phyloP scores from a whole-genome alignment of 2,329 filamentous ascomycete genomes.

The Verticillium albo-atrum region DNA sequence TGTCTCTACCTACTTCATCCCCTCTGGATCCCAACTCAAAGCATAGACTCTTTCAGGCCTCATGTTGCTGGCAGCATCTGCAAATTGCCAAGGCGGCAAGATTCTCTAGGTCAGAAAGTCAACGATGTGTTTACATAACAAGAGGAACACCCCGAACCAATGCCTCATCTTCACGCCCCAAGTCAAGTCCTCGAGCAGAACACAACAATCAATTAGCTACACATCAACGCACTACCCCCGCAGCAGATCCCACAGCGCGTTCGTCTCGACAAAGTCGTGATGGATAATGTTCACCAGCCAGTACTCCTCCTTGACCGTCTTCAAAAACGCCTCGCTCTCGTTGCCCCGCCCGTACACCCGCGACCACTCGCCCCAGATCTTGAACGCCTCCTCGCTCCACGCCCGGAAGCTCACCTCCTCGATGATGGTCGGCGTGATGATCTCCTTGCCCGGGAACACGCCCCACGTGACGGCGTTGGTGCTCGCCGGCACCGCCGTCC shows the following conservation, averaged over 20 bases:
- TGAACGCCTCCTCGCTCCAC: conserved; percentile 94
- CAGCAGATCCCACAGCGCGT: conserved; percentile 70
- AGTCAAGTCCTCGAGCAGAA: no score
- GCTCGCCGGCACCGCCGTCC: conserved; percentile 36
- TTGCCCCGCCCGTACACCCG: conserved; percentile 76
- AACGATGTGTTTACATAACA: no score
- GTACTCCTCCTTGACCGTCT: conserved; percentile 60
- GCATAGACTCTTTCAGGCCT: no score
- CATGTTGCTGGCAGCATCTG: no score
- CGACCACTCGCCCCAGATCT: conserved; percentile 93
- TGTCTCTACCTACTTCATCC: no score
- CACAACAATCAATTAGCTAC: no score
- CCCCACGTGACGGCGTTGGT: conserved; percentile 98
- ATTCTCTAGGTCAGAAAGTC: no score
- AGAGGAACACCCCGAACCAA: no score
- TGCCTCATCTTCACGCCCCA: no score
- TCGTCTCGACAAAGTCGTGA: conserved; percentile 67
- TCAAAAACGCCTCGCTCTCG: conserved; percentile 67
- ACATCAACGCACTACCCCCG: conserved; percentile 18
- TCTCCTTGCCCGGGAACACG: conserved; percentile 92
- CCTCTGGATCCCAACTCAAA: no score
- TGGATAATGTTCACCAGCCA: conserved; percentile 93
- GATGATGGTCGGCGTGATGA: conserved; percentile 93
- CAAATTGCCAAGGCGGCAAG: no score
- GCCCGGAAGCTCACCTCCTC: conserved; percentile 91